These are phyloP conservation scores for Ettlia oleoabundans DNA, from an alignment of 139 green algal species.

Conservation along the genomic window DNA sequence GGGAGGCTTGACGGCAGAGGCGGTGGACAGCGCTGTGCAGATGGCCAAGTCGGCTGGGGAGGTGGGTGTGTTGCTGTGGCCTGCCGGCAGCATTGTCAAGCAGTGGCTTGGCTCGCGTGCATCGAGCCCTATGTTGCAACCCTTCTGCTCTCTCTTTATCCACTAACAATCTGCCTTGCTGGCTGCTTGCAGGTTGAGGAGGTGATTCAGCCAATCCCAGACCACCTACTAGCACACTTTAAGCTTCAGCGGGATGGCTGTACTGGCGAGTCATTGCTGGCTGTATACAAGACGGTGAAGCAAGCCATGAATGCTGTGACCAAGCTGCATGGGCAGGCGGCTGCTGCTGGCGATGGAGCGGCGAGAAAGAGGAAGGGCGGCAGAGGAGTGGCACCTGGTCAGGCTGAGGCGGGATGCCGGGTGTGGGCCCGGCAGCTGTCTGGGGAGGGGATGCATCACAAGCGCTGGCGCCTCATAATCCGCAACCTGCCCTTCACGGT, in stretches of 20 bases:
- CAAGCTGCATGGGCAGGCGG: constrained; percentile 68
- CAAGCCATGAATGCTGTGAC: constrained; percentile 75
- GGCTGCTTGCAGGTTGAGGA: constrained; percentile 56
- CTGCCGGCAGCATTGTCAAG: neutral
- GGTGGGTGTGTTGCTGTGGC: neutral
- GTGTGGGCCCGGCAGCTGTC: constrained; percentile 70
- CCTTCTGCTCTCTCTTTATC: too few relatives aligned
- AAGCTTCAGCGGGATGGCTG: constrained; percentile 85
- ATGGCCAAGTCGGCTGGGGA: constrained; percentile 54
- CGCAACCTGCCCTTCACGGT: constrained; percentile 91
- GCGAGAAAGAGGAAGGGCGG: neutral
- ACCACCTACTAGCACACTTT: constrained; percentile 43
- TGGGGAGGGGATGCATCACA: constrained; percentile 85
- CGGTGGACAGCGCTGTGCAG: constrained; percentile 37
- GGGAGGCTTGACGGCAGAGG: constrained; percentile 59
- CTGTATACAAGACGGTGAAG: constrained; percentile 76
- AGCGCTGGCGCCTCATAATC: constrained; percentile 92
- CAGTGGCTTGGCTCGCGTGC: neutral
- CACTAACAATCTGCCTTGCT: neutral
- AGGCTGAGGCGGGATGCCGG: neutral
- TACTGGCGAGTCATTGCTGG: constrained; percentile 59
- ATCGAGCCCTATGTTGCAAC: neutral
- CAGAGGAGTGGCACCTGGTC: neutral
- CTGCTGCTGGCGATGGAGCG: too few relatives aligned
- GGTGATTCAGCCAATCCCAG: constrained; percentile 59